Base-by-base conservation (phyloP, 2,329 filamentous ascomycete genomes). In the Calonectria pseudoreteaudii region DNA sequence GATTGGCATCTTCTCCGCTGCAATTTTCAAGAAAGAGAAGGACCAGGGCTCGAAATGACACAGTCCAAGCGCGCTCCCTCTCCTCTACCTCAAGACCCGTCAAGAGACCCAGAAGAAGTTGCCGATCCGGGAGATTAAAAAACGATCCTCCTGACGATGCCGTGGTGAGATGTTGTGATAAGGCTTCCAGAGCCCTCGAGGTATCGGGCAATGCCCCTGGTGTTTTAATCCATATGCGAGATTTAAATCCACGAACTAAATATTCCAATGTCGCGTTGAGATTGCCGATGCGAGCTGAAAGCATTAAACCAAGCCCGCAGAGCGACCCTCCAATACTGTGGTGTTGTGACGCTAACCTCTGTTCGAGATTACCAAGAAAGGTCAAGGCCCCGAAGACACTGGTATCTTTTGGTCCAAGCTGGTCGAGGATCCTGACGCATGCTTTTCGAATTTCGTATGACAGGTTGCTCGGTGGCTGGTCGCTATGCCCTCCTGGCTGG, bases 351-450 rank as follows among this genome's bases (percentile, higher is more conserved):
- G 81, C 77, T 13, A 86, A 77, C 53, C 81, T 82, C 53, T 85
- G 79, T 31, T 81, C 76, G 18, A 88, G 68, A 73, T 87, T 87
- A 68, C 87, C 86, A 30, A 89, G 75, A 65, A 88, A 83, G 1
- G 79, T 74, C 49, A 88, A 77, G 14, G 75, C 75, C 62, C 82
- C 75, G 8, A 76, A 73, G 18, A 30, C 66, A n/a, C 64, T 44
- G 28, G 65, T 34, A 11, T 47, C 60, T 44, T 72, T 58, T 11
- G 66, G 44, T n/a, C 68, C n/a, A 34, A 69, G 23, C 31, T 72
- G 52, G 31, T 41, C 28, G 30, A 81, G 65, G 13, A 81, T 71
- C 16, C 70, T 76, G 44, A 74, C 73, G 70, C 79, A 83, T 5
- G 77, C 74, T 20, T 74, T 56, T 53, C 81, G 81, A 44, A 82